phyloP scores from a whole-genome alignment of 1,284 basidiomycete species.

The Thecaphora thlaspeos region DNA sequence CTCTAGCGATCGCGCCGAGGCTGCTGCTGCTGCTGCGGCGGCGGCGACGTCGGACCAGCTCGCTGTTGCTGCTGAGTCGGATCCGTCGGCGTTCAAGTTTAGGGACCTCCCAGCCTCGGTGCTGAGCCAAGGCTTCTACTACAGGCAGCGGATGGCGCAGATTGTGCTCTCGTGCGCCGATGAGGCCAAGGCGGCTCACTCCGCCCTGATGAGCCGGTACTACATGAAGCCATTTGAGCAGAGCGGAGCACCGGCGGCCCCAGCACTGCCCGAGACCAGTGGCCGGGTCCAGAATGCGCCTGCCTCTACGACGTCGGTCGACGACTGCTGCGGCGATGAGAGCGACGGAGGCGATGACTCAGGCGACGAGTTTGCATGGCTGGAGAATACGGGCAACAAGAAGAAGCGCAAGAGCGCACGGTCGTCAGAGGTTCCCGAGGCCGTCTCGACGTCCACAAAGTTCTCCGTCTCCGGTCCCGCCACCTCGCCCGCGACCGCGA shows the following conservation, averaged over 20 bases:
- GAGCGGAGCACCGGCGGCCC: background rate
- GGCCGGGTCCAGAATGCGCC: background rate
- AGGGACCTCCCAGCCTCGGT: slow-evolving; percentile 12
- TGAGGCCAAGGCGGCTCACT: slow-evolving; percentile 8
- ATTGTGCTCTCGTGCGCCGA: slow-evolving; percentile 27
- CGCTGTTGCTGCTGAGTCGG: background rate
- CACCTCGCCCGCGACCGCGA: too few relatives aligned
- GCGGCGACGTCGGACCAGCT: background rate
- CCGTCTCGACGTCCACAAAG: background rate
- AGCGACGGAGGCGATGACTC: slow-evolving; percentile 16
- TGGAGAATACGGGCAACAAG: slow-evolving; percentile 37
- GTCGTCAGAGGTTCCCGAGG: background rate
- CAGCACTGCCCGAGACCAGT: background rate
- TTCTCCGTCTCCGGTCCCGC: background rate
- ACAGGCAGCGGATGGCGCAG: slow-evolving; percentile 26
- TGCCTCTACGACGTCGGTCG: background rate
- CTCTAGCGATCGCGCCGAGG: too few relatives aligned
- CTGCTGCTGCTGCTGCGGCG: too few relatives aligned
- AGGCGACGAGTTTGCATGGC: slow-evolving; percentile 19
- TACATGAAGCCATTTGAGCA: background rate
- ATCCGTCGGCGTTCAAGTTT: slow-evolving; percentile 11
- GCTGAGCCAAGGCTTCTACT: slow-evolving; percentile 25
- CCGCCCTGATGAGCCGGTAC: background rate
- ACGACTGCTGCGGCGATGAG: slow-evolving; percentile 8
- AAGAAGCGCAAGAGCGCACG: slow-evolving; percentile 43